Base-by-base conservation (phyloP, 2,329 filamentous ascomycete genomes). In the Pseudocercospora ulei region DNA sequence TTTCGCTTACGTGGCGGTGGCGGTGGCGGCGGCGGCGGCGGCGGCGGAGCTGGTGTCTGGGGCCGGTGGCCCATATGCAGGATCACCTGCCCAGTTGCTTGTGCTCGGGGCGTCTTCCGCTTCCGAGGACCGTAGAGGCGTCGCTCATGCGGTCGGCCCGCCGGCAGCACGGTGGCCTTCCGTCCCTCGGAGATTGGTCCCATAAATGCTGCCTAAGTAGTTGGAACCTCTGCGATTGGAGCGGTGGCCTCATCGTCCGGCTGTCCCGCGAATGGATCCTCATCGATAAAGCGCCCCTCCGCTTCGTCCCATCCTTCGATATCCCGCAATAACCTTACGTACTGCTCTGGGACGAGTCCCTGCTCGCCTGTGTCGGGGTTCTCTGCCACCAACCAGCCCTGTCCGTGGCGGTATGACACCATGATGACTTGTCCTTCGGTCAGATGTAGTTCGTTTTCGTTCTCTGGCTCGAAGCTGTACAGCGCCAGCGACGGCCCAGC, bases 361-460 rank as follows among this genome's bases (percentile, higher is more conserved):
- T 85, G 93, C 64, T 98, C 90, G 2, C 75, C 85, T 1, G 86
- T 95, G 61, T 85, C 87, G 7, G 88, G 87, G 56, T 98, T 90
- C 64, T 95, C 84, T 3, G 90, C 90, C 14, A 98, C 90, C 35
- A 98, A 71, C 90, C 90, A 98, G 39, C 90, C 90, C 63, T 96
- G 86, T 9, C 88, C 88, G 58, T 96, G 87, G 27, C 90, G 75
- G 61, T 96, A 98, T 9, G 85, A 93, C 14, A 98, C 87, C 69
- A 90, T 82, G 40, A 98, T 94, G 41, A 95, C 84, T 57, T 98
- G 90, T 4, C 90, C 90, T 63, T 98, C 90, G 0, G 84, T 78
- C 30, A 98, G 67, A 3, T 86, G 85, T 41, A 98, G 67, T 62
- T 98, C 90, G 58, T 96, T 98, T 60, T 95, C 86, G 59, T 96